Evolutionary conservation across 306 rosid species (phyloP).

Genomic region (Canavalia ensiformis): DNA sequence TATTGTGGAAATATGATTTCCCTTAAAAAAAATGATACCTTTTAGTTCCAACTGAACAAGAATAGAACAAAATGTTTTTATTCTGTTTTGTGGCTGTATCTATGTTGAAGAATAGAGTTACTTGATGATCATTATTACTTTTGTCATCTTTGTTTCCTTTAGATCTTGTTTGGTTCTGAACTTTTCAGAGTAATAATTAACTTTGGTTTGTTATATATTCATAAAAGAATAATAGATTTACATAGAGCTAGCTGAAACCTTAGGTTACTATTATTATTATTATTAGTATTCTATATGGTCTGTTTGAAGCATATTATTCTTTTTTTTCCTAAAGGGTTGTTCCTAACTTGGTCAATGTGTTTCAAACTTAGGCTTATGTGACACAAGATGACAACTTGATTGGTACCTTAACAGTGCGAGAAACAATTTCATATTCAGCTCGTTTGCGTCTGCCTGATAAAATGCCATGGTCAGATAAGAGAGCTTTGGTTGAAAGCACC

Average conservation of each 20-base stretch:
- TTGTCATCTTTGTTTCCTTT: neutral
- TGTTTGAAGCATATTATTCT: neutral
- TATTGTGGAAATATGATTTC: no score
- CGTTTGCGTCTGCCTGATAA: slow-evolving; percentile 77
- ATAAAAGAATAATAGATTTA: neutral
- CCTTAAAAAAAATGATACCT: neutral
- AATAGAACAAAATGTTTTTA: neutral
- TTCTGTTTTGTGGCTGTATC: neutral
- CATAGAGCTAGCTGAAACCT: neutral
- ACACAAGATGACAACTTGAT: slow-evolving; percentile 98
- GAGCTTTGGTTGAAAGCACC: slow-evolving; percentile 85
- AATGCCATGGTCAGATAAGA: slow-evolving; percentile 79
- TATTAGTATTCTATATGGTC: neutral
- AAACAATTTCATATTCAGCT: slow-evolving; percentile 91
- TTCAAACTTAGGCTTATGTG: slow-evolving; percentile 82
- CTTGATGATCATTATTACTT: neutral
- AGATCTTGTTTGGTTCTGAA: slow-evolving; percentile 18
- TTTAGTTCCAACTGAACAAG: neutral
- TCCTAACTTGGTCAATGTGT: slow-evolving; percentile 25
- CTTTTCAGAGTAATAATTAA: neutral
- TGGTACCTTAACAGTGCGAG: slow-evolving; percentile 89
- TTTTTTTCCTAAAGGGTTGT: neutral
- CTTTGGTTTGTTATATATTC: neutral
- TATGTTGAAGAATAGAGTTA: slow-evolving; percentile 22
- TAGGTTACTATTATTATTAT: neutral